Conservation (phyloP, 495 filamentous ascomycete genomes). For the Xylaria sp. region DNA sequence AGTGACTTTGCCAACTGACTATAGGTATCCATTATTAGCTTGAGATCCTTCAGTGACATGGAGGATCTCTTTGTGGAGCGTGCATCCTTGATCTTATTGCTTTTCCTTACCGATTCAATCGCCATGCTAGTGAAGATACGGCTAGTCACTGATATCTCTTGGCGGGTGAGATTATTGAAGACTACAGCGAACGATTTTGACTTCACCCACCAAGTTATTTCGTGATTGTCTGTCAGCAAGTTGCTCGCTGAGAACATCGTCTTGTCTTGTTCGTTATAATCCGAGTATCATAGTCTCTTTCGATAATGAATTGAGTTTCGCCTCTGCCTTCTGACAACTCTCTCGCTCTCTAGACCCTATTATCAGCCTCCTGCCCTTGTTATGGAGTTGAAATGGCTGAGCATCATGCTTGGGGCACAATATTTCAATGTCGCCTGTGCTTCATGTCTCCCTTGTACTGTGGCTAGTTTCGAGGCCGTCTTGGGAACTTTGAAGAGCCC, state of each 20-base stretch:
- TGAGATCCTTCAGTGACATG: not conserved
- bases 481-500: not conserved
- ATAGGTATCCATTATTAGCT: not conserved
- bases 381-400: not conserved
- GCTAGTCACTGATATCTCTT: not conserved
- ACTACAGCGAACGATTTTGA: not conserved
- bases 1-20: not conserved
- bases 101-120: not conserved
- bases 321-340: not conserved
- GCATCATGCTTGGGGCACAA: not conserved
- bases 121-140: slow-evolving; percentile 1
- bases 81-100: not conserved
- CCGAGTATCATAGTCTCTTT: not conserved
- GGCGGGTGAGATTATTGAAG: not conserved
- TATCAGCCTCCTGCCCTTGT: not conserved
- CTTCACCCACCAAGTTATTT: not conserved
- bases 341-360: not conserved
- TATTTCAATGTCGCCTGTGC: not conserved
- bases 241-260: not conserved
- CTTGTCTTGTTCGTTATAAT: not conserved
- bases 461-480: not conserved
- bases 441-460: not conserved
- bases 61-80: not conserved
- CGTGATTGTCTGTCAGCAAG: not conserved
- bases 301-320: not conserved